A percentile compares a stretch with the other conserved stretches of the same genome.
Conservation (phyloP, 306 rosid genomes). For the Canavalia ensiformis region DNA sequence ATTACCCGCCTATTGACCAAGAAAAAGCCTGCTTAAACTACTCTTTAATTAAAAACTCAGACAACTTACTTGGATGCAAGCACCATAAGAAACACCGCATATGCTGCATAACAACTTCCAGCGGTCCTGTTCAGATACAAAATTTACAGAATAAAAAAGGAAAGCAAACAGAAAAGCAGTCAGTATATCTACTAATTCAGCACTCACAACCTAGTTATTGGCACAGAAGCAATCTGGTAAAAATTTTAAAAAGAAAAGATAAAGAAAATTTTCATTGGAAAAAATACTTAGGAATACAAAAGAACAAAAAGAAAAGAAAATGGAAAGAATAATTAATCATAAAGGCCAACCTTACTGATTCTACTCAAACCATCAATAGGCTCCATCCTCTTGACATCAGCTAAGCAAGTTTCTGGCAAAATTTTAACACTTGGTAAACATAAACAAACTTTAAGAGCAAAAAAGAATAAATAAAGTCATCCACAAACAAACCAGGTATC, state of each 20-base stretch:
- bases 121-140: slow-evolving; percentile 80
- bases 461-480: slow-evolving; percentile 38
- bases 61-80: slow-evolving; percentile 94
- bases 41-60: slow-evolving; percentile 39
- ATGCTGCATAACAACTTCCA: slow-evolving; percentile 98
- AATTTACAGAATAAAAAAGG: slow-evolving; percentile 37
- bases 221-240: slow-evolving; percentile 38
- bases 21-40: slow-evolving; percentile 34
- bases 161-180: slow-evolving; percentile 20
- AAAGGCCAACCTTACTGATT: slow-evolving; percentile 78
- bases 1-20: slow-evolving; percentile 1
- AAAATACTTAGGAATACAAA: neutral
- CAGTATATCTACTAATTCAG: slow-evolving; percentile 11
- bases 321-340: slow-evolving; percentile 13
- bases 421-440: slow-evolving; percentile 49
- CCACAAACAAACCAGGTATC: slow-evolving; percentile 89
- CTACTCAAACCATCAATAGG: slow-evolving; percentile 95
- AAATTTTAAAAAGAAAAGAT: slow-evolving; percentile 25
- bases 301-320: neutral
- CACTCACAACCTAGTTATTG: slow-evolving; percentile 4
- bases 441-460: slow-evolving; percentile 26
- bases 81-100: slow-evolving; percentile 96
- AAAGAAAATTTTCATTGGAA: slow-evolving; percentile 24
- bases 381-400: slow-evolving; percentile 96
- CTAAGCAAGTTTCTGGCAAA: slow-evolving; percentile 91